phyloP scores from a whole-genome alignment of 331 rosid species.

The Ulmus americana region DNA sequence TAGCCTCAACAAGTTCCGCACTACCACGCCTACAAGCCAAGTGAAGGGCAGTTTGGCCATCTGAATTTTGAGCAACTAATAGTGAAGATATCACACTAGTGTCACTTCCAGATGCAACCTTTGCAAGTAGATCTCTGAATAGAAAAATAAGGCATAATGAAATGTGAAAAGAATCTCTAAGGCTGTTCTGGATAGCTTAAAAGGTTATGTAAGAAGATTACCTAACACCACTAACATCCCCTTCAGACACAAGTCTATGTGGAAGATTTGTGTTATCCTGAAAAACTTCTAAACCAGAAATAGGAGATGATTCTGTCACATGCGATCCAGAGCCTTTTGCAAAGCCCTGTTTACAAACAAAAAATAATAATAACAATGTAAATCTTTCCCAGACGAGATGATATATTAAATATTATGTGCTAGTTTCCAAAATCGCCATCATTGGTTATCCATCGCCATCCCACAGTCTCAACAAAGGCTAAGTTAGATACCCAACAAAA shows the following conservation, averaged over 20 bases:
- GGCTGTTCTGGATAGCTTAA: conserved; percentile 12
- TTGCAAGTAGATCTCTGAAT: conserved; percentile 68
- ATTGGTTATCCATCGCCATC: too few relatives aligned
- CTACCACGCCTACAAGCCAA: conserved; percentile 93
- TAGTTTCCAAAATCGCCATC: not conserved
- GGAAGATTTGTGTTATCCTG: conserved; percentile 55
- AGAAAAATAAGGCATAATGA: conserved; percentile 23
- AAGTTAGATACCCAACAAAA: conserved; percentile 1
- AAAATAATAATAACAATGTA: conserved; percentile 14
- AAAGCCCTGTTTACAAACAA: conserved; percentile 51
- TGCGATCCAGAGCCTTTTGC: conserved; percentile 53
- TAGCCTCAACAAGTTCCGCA: conserved; percentile 80
- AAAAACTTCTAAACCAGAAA: conserved; percentile 50
- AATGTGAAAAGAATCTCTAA: conserved; percentile 11
- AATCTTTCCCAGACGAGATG: not conserved
- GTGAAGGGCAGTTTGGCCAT: conserved; percentile 97
- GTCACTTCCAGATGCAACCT: conserved; percentile 59
- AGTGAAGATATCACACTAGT: conserved; percentile 47
- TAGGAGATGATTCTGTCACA: conserved; percentile 50
- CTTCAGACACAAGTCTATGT: conserved; percentile 81
- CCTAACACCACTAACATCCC: conserved; percentile 81
- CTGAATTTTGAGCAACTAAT: conserved; percentile 78
- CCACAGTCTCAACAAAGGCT: not conserved
- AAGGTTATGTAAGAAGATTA: conserved; percentile 26
- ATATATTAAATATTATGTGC: not conserved